phyloP scores from a whole-genome alignment of 805 yeast species.

The Yarrowia porcina region DNA sequence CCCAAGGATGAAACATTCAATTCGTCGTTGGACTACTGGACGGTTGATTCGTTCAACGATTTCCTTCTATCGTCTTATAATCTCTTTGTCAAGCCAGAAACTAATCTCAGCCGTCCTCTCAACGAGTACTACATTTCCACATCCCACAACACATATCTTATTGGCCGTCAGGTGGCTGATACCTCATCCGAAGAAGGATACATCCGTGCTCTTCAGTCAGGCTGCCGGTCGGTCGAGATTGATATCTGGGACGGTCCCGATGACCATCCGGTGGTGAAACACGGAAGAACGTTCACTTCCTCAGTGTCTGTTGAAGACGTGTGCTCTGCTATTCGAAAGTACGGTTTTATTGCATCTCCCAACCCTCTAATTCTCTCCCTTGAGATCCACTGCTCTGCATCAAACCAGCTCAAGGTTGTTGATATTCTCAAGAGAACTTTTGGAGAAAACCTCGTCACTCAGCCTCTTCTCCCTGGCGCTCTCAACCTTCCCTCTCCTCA shows the following conservation, averaged over 20 bases:
- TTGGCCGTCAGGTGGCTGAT: constrained; percentile 86
- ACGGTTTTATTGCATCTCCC: constrained; percentile 84
- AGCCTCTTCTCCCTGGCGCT: constrained; percentile 39
- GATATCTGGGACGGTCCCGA: constrained; percentile 87
- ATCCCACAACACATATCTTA: constrained; percentile 88
- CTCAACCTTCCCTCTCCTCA: constrained; percentile 65
- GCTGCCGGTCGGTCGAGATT: constrained; percentile 91
- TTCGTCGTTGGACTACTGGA: constrained; percentile 16
- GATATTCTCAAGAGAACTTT: constrained; percentile 53
- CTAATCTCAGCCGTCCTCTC: constrained; percentile 59
- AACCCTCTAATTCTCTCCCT: constrained; percentile 82
- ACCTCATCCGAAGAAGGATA: constrained; percentile 88
- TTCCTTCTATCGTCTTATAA: constrained; percentile 38
- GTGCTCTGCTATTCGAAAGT: constrained; percentile 67
- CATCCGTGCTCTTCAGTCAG: constrained; percentile 78
- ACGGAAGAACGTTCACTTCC: constrained; percentile 80
- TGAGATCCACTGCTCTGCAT: constrained; percentile 72
- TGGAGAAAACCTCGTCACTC: constrained; percentile 53
- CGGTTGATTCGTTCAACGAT: constrained; percentile 41
- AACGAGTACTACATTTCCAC: constrained; percentile 88
- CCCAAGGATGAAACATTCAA: constrained; percentile 25
- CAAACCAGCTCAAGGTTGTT: constrained; percentile 62
- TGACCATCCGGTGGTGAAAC: constrained; percentile 80
- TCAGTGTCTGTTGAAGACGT: constrained; percentile 70
- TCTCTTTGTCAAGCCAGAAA: constrained; percentile 28